Base-by-base conservation (phyloP, 2,329 filamentous ascomycete species). In the Cryphonectria nitschkei region DNA sequence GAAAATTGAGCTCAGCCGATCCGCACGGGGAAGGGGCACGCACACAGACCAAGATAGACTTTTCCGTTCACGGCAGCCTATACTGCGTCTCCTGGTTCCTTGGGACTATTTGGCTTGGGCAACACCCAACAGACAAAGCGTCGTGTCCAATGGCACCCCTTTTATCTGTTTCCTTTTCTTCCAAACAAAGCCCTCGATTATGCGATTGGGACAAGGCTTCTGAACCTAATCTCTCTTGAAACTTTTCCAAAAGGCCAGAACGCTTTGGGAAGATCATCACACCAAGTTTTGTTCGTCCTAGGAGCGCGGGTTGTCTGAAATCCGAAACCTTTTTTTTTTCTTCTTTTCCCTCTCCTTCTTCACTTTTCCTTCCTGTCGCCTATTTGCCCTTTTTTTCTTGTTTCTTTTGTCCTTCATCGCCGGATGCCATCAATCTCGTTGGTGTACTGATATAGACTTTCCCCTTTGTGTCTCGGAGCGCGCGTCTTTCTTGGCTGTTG, bases 111-210 rank as follows among this genome's bases (percentile, higher is more conserved):
- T 41, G 22, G 46, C 39, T 46, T 11, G 37, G n/a, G 39, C 1
- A 32, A 1, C 22, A 26, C 61, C 61, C n/a, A 5, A 19, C 39
- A 64, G 9, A 43, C 37, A 39, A 37, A 29, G n/a, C 41, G 34
- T 62, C 61, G 54, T 54, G 29, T 37, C 41, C 2, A 26, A 26
- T 9, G 8, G 46, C 11, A 4, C 4, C 1, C 46, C 22, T 2
- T 50, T n/a, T n/a, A 22, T 46, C 22, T 46, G 4, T 22, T 46
- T 46, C 5, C 34, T 56, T 58, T 13, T 46, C 34, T 50, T 60
- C 65, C 60, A 65, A 68, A 68, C 69, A 46, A 29, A 50, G 67
- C 69, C n/a, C n/a, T n/a, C 46, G 41, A 46, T 19, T 41, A 50
- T 68, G 58, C 60, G 69, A 68, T 68, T 58, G 60, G 65, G 5